Base-by-base conservation (phyloP, 2,329 filamentous ascomycete genomes). In the Trichoderma lentiforme region DNA sequence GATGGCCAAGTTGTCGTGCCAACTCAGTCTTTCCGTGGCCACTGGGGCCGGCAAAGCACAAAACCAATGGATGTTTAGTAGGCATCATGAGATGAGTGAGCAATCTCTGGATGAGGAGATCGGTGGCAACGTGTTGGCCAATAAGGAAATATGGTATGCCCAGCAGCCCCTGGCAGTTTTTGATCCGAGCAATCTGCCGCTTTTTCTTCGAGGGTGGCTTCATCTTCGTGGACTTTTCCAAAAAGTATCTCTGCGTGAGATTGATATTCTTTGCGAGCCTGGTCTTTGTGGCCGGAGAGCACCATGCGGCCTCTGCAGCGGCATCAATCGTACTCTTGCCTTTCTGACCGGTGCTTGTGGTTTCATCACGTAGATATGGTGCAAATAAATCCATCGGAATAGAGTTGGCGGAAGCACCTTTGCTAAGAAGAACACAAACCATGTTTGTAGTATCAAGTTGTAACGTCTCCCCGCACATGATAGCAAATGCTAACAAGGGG, bases 21-120 rank as follows among this genome's bases (percentile, higher is more conserved):
- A 87, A 75, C 72, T 86, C 84, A 0, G 84, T 86, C 76, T 87
- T 87, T 5, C 85, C 85, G 71, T 86, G 84, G 0, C 84, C 84
- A 43, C 82, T 83, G 0, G 83, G 82, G 0, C 84, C 85, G 4
- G 83, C 82, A 65, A 86, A 85, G 1, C 82, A 77, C 7, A 72
- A 26, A 6, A 72, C 71, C 14, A 72, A 64, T 8, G 71, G 71
- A 2, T 57, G 65, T 15, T 47, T 63, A 0, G 58, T 58, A 2
- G 64, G 71, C 47, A 72, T 30, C 56, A 68, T 43, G 15, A 69
- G 24, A 43, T 72, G 71, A 7, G 32, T 69, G 47, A 72, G 63
- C 9, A 72, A 21, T 11, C 24, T 62, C 51, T 72, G 71, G n/a
- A 68, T 63, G 4, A 72, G 64, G 3, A 86, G 65, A 3, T 76